These are phyloP conservation scores for Nemania serpens DNA, from an alignment of 2,329 filamentous ascomycete genomes.

Conservation along the genomic window DNA sequence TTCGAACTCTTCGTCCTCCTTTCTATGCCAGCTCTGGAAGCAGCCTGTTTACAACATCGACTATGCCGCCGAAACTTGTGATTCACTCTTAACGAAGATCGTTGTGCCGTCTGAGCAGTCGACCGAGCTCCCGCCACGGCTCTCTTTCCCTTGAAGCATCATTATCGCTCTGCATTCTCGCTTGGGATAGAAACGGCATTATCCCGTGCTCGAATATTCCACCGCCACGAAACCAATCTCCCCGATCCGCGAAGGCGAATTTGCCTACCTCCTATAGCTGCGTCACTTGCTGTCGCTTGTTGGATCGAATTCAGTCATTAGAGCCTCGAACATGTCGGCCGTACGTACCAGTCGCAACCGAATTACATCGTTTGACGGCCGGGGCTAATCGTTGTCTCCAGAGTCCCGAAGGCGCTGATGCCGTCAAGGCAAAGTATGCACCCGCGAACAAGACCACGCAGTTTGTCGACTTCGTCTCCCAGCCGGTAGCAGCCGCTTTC, in stretches of 20 bases:
- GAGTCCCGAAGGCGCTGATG: slow-evolving; percentile 36
- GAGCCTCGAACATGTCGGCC: slow-evolving; percentile 43
- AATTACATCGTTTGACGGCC: background rate
- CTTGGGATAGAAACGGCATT: no score
- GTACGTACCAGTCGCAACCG: slow-evolving; percentile 37
- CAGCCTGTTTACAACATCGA: slow-evolving; percentile 27
- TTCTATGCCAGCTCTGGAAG: slow-evolving; percentile 34
- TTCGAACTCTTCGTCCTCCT: slow-evolving; percentile 5
- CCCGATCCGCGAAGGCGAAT: slow-evolving; percentile 22
- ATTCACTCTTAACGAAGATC: slow-evolving; percentile 35
- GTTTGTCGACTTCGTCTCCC: slow-evolving; percentile 63
- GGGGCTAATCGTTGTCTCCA: slow-evolving; percentile 27
- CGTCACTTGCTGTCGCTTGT: slow-evolving; percentile 8
- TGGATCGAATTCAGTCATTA: slow-evolving; percentile 19
- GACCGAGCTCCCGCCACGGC: background rate
- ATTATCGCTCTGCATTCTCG: background rate
- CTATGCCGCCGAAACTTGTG: slow-evolving; percentile 39
- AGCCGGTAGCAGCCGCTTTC: slow-evolving; percentile 89
- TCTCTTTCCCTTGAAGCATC: slow-evolving; percentile 1
- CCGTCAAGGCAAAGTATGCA: slow-evolving; percentile 40
- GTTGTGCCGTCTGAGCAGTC: slow-evolving; percentile 24
- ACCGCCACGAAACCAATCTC: background rate
- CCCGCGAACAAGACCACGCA: slow-evolving; percentile 39
- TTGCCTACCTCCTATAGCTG: slow-evolving; percentile 15
- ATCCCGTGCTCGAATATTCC: no score